Percentiles rank a stretch among this genome's conserved stretches.
phyloP scores from a whole-genome alignment of 208 protist species.

The Porcisia hertigi region DNA sequence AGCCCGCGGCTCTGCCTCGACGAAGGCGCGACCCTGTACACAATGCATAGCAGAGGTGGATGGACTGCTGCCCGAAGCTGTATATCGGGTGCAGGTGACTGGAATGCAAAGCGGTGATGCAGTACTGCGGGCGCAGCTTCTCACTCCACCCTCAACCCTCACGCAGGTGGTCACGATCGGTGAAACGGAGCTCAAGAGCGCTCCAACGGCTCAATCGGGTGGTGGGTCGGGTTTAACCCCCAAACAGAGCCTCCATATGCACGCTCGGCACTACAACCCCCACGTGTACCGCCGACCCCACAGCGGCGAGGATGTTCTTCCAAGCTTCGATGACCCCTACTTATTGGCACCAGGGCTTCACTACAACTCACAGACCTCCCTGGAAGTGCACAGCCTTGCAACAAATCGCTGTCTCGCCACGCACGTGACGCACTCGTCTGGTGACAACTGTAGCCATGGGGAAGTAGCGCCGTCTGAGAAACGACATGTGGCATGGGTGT shows the following conservation, averaged over 20 bases:
- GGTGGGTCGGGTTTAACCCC: not conserved
- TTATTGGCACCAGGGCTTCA: slow-evolving; percentile 10
- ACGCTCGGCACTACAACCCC: slow-evolving; percentile 14
- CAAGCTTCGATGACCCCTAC: not conserved
- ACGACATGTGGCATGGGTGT: not conserved
- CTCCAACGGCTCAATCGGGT: not conserved
- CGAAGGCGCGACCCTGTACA: not conserved
- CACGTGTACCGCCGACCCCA: slow-evolving; percentile 6
- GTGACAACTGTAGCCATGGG: not conserved
- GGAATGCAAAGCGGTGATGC: slow-evolving; percentile 3
- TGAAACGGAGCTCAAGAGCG: not conserved
- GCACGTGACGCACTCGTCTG: not conserved
- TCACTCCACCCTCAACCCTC: slow-evolving; percentile 14
- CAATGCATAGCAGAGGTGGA: slow-evolving; percentile 11
- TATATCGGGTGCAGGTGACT: slow-evolving; percentile 24
- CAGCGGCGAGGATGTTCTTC: not conserved
- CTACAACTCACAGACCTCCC: slow-evolving; percentile 4
- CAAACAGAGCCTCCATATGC: not conserved
- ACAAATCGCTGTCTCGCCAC: not conserved
- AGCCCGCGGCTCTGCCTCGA: no score
- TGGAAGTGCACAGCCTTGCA: slow-evolving; percentile 4
- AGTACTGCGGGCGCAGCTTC: slow-evolving; percentile 9
- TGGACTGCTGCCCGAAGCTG: slow-evolving; percentile 15
- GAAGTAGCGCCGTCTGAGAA: not conserved
- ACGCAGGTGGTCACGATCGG: slow-evolving; percentile 10